Evolutionary conservation across 75 land plant genomes (phyloP).

Genomic region (Gnetum montanum): DNA sequence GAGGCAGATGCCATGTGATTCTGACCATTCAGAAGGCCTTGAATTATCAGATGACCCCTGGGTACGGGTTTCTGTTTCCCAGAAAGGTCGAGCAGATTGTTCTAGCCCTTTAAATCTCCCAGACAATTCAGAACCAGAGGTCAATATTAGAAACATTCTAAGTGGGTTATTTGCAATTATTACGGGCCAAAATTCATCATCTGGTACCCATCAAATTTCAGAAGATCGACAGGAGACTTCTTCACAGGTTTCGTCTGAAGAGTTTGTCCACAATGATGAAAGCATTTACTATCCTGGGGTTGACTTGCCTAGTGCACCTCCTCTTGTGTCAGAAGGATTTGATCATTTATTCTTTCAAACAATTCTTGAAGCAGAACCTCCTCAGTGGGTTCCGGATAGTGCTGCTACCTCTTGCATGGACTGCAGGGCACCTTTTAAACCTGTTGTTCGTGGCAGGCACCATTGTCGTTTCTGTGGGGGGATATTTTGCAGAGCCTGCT

Average conservation of each 20-base stretch:
- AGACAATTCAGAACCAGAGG: slow-evolving; percentile 20
- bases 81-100: slow-evolving; percentile 10
- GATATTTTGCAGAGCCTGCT: slow-evolving; percentile 63
- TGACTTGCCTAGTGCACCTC: slow-evolving; percentile 89
- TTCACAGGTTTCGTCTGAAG: slow-evolving; percentile 43
- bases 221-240: slow-evolving; percentile 5
- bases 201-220: background rate
- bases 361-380: slow-evolving; percentile 72
- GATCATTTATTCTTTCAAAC: slow-evolving; percentile 29
- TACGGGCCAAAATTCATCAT: slow-evolving; percentile 27
- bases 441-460: slow-evolving; percentile 63
- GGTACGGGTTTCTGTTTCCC: slow-evolving; percentile 29
- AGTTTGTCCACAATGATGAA: slow-evolving; percentile 37
- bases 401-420: slow-evolving; percentile 46
- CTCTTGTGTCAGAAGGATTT: slow-evolving; percentile 30
- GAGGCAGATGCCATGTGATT: background rate
- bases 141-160: slow-evolving; percentile 62
- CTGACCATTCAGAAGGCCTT: background rate
- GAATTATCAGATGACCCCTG: slow-evolving; percentile 28
- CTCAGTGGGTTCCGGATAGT: slow-evolving; percentile 90
- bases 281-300: slow-evolving; percentile 32
- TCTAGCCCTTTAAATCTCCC: slow-evolving; percentile 6
- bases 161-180: slow-evolving; percentile 57
- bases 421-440: slow-evolving; percentile 55
- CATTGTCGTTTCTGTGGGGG: slow-evolving; percentile 88